Evolutionary conservation across 192 early-diverging fungal species (phyloP), one percentile per base, ranked within the genome.

Genomic region (Coemansia sp.): DNA sequence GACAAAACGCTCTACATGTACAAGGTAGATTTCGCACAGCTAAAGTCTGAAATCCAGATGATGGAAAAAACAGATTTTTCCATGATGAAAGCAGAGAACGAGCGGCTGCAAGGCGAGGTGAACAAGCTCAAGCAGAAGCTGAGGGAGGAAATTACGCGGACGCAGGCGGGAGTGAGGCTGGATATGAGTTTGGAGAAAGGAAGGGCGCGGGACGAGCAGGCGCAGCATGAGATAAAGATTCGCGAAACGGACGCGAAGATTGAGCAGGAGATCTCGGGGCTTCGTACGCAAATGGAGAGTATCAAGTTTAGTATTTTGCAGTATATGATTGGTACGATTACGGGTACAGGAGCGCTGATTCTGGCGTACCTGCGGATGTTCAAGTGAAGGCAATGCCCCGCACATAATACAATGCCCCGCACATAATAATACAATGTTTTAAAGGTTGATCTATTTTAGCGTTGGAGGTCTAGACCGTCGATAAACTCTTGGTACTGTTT

Each of bases 111-210:
- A 62, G 74, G 84, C 9, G 92, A 97, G 59, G 86, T 95, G 4
- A 91, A 93, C 26, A 93, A 92, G 69, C 74, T 97, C n/a, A 85
- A 87, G 54, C 87, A 91, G 54, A 86, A 87, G 53, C 78, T 94
- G 51, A 71, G 86, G 23, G 95, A 97, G 68, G 93, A 95, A 57
- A 85, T 92, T 12, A 87, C 87, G 3, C 74, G 91, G 14, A 90
- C 92, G 26, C 92, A 95, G 78, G 90, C 93, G 0, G 87, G 87
- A 14, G 91, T 93, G 3, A 72, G 92, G 19, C 74, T 97, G 62
- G 95, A 97, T 56, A 78, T 97, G 69, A 90, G 87, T 57, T 62
- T 94, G 69, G 95, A 97, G 61, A 97, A 95, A 69, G 90, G 91
- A 4, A 70, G 92, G 21, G 91, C 94, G 12, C 85, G 93, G 2